Evolutionary conservation across 179 eudicot genomes (phyloP).

Genomic region (Spergularia azorica): DNA sequence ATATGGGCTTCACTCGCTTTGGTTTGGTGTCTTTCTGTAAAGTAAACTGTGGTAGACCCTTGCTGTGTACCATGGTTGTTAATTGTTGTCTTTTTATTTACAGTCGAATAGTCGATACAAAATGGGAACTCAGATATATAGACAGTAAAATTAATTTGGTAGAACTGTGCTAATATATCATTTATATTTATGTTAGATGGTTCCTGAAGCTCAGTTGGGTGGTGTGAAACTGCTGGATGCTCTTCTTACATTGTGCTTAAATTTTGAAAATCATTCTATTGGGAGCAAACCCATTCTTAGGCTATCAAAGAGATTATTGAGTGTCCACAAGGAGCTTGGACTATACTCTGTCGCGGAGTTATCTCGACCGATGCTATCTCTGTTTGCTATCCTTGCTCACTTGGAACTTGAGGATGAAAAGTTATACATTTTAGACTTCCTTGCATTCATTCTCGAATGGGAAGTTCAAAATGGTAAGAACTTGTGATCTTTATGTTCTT

Average conservation of each 20-base stretch:
- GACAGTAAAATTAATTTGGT: not conserved
- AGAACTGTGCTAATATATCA: conserved; percentile 15
- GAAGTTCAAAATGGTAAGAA: conserved; percentile 64
- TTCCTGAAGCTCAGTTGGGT: conserved; percentile 62
- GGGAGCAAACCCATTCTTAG: conserved; percentile 58
- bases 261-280: conserved; percentile 38
- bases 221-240: conserved; percentile 62
- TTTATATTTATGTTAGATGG: conserved; percentile 43
- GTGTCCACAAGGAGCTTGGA: conserved; percentile 73
- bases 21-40: not conserved
- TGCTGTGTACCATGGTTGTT: not conserved
- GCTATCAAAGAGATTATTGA: conserved; percentile 53
- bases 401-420: conserved; percentile 81
- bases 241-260: conserved; percentile 47
- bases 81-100: not conserved
- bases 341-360: conserved; percentile 59
- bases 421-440: conserved; percentile 53
- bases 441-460: conserved; percentile 64
- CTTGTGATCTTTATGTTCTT: not conserved
- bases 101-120: not conserved
- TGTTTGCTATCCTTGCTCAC: conserved; percentile 52
- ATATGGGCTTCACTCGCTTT: too few species aligned
- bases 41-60: not conserved
- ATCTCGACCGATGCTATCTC: conserved; percentile 45
- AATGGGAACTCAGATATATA: not conserved